Percentiles rank a stretch among this genome's conserved stretches.
Conservation (phyloP, 2,329 filamentous ascomycete species). For the Aspergillus ochraceus region DNA sequence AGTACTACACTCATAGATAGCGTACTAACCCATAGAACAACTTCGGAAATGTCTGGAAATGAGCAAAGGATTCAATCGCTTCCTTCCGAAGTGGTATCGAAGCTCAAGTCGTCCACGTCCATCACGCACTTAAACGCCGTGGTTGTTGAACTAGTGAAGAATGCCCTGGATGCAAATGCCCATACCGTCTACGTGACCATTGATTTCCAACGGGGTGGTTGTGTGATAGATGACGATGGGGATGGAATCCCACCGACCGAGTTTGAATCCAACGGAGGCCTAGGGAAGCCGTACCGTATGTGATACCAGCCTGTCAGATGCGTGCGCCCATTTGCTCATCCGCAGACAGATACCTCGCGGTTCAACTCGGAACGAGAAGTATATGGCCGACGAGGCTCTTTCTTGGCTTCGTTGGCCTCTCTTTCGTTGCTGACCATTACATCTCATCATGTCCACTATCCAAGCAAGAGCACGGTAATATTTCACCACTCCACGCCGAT, state of each 20-base stretch:
- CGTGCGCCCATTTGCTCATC: neutral
- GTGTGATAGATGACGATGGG: slow-evolving; percentile 82
- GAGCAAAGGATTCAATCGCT: slow-evolving; percentile 61
- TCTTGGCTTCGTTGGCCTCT: slow-evolving; percentile 73
- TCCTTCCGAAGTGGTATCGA: slow-evolving; percentile 68
- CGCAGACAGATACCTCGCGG: slow-evolving; percentile 73
- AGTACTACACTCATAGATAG: neutral
- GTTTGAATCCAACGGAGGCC: slow-evolving; percentile 67
- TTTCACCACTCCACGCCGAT: slow-evolving; percentile 70
- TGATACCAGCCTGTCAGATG: neutral
- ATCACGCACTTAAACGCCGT: slow-evolving; percentile 74
- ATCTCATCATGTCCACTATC: slow-evolving; percentile 61
- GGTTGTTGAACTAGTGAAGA: slow-evolving; percentile 71
- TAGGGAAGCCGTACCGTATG: slow-evolving; percentile 72
- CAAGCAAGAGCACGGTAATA: slow-evolving; percentile 60
- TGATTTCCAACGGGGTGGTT: slow-evolving; percentile 74
- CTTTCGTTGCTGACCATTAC: slow-evolving; percentile 75
- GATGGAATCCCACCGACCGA: slow-evolving; percentile 71
- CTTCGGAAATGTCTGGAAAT: slow-evolving; percentile 24
- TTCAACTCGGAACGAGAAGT: slow-evolving; percentile 47
- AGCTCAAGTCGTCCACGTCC: slow-evolving; percentile 80
- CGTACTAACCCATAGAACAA: neutral
- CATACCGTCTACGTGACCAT: slow-evolving; percentile 67
- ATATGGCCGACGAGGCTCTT: slow-evolving; percentile 71
- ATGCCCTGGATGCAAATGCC: slow-evolving; percentile 79